These are phyloP conservation scores for Debaryomyces robertsiae DNA, from an alignment of 1,139 yeast genomes.

Conservation along the genomic window DNA sequence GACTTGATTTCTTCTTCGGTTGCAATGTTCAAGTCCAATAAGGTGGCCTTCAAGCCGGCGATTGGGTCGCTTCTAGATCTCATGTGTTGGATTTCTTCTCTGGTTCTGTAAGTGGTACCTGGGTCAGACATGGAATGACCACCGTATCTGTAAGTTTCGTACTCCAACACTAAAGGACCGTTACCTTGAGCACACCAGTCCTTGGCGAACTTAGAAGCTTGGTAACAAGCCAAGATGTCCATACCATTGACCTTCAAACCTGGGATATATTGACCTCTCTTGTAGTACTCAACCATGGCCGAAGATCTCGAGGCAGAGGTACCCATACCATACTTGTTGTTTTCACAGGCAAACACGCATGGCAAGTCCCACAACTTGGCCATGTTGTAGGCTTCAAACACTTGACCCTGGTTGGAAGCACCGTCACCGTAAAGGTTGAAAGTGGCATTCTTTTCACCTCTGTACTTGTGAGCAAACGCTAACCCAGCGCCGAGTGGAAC, in stretches of 20 bases:
- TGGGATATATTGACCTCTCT: constrained; percentile 99
- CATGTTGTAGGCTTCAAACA: constrained; percentile 96
- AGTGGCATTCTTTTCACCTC: constrained; percentile 76
- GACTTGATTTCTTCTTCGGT: constrained; percentile 92
- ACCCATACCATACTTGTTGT: constrained; percentile 99
- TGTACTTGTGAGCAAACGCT: constrained; percentile 96
- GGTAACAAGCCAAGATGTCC: constrained; percentile 95
- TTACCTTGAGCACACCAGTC: constrained; percentile 93
- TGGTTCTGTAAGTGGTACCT: constrained; percentile 99
- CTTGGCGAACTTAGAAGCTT: constrained; percentile 95
- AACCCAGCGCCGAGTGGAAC: constrained; percentile 98
- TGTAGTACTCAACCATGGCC: constrained; percentile 94
- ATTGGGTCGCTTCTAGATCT: constrained; percentile 97
- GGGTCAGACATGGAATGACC: constrained; percentile 99
- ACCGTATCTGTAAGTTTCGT: constrained; percentile 98
- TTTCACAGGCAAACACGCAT: constrained; percentile 92
- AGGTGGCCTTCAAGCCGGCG: constrained; percentile 88
- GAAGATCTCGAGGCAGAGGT: constrained; percentile 96
- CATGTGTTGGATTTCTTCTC: constrained; percentile 99
- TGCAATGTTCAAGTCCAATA: constrained; percentile 81
- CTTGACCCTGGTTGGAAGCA: constrained; percentile 99
- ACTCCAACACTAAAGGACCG: constrained; percentile 95
- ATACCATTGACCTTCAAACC: constrained; percentile 98
- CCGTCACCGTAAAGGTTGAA: constrained; percentile 97
- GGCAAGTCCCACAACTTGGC: constrained; percentile 99